Base-by-base conservation (phyloP, 176 grass and related monocot species). In the Secale cereale region DNA sequence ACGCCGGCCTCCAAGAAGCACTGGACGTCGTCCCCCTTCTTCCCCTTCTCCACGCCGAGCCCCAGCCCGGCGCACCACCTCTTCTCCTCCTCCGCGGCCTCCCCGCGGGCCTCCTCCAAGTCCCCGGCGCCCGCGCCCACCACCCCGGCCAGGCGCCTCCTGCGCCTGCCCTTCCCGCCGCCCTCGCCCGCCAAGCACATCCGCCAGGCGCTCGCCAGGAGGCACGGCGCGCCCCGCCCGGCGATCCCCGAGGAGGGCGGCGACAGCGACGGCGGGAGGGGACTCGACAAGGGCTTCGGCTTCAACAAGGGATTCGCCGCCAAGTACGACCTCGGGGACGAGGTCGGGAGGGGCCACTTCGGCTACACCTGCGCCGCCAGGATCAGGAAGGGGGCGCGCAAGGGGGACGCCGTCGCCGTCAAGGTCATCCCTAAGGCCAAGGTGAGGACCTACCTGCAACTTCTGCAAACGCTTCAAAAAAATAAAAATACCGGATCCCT, bases 341-440 rank as follows among this genome's bases (percentile, higher is more conserved):
- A 93, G 63, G 88, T 92, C 11, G 91, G 91, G 65, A 74, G 93
- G 69, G 89, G 86, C 0, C 91, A 90, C 39, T 90, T 86, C 40
- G 81, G 89, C 2, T 91, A 81, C 89, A 91, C 90, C 15, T 89
- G 80, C 84, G 52, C 80, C 40, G 76, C 84, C 70, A 89, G 26
- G 70, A 59, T 83, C 45, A 89, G 28, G 76, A 92, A 86, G 68
- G 84, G 91, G 1, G 56, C 70, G 54, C 81, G 69, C 61, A 89
- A 92, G 68, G 91, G 81, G 3, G 87, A 89, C 14, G 43, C 78
- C 0, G 80, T 86, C 74, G 84, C 84, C 27, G 70, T 92, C 70
- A 95, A 95, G 81, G 90, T 95, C 86, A 95, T 95, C 52, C 93
- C 93, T 32, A 95, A 92, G 85, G 83, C 90, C 37, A 92, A 95